phyloP scores from a whole-genome alignment of 148 eudicot genomes.

The Rhododendron williamsianum region DNA sequence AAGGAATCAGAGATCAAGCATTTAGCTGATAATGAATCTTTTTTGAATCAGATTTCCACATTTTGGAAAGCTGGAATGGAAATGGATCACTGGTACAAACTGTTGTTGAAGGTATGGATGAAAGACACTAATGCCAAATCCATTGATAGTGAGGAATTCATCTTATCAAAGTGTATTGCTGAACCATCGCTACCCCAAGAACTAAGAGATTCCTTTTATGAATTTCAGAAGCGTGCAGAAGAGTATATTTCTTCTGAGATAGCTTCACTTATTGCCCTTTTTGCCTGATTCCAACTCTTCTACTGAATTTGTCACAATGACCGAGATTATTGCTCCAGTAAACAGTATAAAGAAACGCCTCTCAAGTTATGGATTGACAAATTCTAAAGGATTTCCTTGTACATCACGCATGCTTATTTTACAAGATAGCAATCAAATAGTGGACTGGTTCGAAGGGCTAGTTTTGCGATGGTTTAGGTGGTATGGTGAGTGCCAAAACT shows the following conservation, averaged over 20 bases:
- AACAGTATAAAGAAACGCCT: constrained; percentile 59
- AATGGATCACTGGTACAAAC: constrained; percentile 93
- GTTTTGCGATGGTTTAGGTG: constrained; percentile 70
- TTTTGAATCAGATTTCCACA: constrained; percentile 54
- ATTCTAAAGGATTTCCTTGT: constrained; percentile 51
- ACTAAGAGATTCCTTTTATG: constrained; percentile 56
- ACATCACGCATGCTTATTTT: constrained; percentile 50
- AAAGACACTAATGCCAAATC: constrained; percentile 43
- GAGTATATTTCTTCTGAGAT: constrained; percentile 68
- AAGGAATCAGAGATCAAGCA: constrained; percentile 85
- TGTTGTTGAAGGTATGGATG: constrained; percentile 81
- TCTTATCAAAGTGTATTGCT: constrained; percentile 54
- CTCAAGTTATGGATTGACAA: constrained; percentile 57
- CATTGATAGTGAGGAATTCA: constrained; percentile 45
- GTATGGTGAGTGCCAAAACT: constrained; percentile 59
- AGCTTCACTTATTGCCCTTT: constrained; percentile 50
- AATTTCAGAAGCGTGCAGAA: constrained; percentile 63
- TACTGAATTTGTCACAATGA: constrained; percentile 23
- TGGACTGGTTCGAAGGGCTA: constrained; percentile 69
- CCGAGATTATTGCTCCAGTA: constrained; percentile 56
- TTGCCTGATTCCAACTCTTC: constrained; percentile 33
- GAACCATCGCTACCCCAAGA: constrained; percentile 80
- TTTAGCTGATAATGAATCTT: constrained; percentile 48
- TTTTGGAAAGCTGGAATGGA: constrained; percentile 86
- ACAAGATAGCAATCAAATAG: constrained; percentile 57